Base-by-base conservation (phyloP, 192 early-diverging fungal species). In the Chytriomyces confervae region DNA sequence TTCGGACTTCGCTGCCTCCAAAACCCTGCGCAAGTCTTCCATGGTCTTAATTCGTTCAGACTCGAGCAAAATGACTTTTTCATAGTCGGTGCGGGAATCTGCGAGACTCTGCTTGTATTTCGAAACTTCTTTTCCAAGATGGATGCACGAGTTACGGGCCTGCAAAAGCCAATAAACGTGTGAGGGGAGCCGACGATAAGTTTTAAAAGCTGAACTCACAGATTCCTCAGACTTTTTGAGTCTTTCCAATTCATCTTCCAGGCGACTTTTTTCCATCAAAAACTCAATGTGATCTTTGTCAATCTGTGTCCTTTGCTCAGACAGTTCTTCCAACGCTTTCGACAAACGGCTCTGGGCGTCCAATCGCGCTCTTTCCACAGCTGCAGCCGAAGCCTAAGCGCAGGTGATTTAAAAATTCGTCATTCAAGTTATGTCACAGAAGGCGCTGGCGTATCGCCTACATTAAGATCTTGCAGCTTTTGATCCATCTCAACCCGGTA, bases 401-500 rank as follows among this genome's bases (percentile, higher is more conserved):
- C n/a, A n/a, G n/a, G n/a, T 64, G 9, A 20, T 64, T 11, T 24
- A n/a, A 64, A 29, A 18, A 10, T 64, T 0, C 11, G 27, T 64
- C 9, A 23, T 64, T 18, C 9, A 57, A 64, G 63, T n/a, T 10
- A 64, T 20, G 27, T 20, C 9, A 64, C 9, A n/a, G 7, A 68
- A 13, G 9, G 7, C 24, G 24, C 7, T 16, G 8, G 9, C n/a
- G 27, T 8, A 7, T 7, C 9, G 49, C 57, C 4, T 24, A 79
- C 69, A 23, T 77, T 53, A 27, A 73, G 48, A 11, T 77, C 79
- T 6, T 20, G 27, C 6, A 84, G 61, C 61, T 85, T 78, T 45
- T 66, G 9, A 44, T 88, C 83, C 68, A 79, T 85, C 57, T 86
- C 84, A 29, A 79, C 82, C 73, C 89, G 87, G 82, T 90, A 93